Evolutionary conservation across 1,284 basidiomycete species (phyloP), one percentile per base, ranked within the genome.

Genomic region (Trametes pubescens): DNA sequence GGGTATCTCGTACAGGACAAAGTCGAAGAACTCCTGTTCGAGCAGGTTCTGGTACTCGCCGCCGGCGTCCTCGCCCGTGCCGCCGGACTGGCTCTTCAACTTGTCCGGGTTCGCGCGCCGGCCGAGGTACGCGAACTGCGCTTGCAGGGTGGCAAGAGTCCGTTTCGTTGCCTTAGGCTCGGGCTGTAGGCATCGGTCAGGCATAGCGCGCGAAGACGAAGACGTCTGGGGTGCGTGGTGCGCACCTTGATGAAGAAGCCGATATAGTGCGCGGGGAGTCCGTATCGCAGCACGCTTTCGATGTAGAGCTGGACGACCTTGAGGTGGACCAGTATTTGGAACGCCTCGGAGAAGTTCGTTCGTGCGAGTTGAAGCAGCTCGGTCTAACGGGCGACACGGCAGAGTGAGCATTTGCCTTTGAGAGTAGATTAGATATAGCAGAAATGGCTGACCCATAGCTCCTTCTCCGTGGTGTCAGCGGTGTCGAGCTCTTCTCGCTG

Each of bases 321-420:
- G 67, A 99, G 82, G 75, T 99, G 98, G 0, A 96, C 92, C 21
- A 99, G 84, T 37, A 97, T 86, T 78, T 99, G 95, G 81, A 96
- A 96, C 3, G 96, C 90, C 79, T 99, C 98, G 7, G 95, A 96
- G 76, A 99, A 99, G 80, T 98, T 98, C 64, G 94, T 98, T 65
- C 98, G 85, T 34, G 96, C 90, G 48, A 99, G 79, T 67, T 94
- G 88, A n/a, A 99, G 82, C 2, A 99, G 85, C 74, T 99, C 98
- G 22, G 96, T 95, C 96, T 98, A 72, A n/a, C n/a, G n/a, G n/a
- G n/a, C n/a, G n/a, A n/a, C n/a, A n/a, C n/a, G n/a, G n/a, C n/a
- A n/a, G n/a, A n/a, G n/a, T n/a, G n/a, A 14, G 38, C 5, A 26
- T 24, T 13, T 14, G 21, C 1, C 13, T 16, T 29, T 6, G 38